phyloP scores from a whole-genome alignment of 306 rosid species.

The Mimosa bimucronata region DNA sequence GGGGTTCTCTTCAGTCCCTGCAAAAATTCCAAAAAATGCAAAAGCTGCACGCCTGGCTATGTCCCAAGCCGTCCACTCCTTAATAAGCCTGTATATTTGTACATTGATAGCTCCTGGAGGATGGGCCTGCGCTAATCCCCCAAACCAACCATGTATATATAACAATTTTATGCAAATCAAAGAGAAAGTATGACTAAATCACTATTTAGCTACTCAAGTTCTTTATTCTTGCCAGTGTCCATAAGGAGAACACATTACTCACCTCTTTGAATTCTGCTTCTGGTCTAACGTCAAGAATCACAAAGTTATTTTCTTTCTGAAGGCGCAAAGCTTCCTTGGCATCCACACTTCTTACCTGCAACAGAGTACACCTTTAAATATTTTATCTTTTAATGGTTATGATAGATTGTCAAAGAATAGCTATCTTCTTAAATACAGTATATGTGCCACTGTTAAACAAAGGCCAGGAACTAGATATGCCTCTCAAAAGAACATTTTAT shows the following conservation, averaged over 20 bases:
- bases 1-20: slow-evolving; percentile 98
- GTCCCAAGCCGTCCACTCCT: slow-evolving; percentile 99
- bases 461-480: too few species aligned
- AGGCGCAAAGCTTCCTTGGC: slow-evolving; percentile 92
- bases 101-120: slow-evolving; percentile 86
- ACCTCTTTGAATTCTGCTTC: slow-evolving; percentile 96
- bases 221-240: not conserved
- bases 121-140: slow-evolving; percentile 64
- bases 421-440: not conserved
- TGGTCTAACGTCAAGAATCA: slow-evolving; percentile 94
- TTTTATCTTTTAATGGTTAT: slow-evolving; percentile 4
- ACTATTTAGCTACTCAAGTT: slow-evolving; percentile 3
- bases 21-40: slow-evolving; percentile 93
- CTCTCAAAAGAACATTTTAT: slow-evolving; percentile 4
- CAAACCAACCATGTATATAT: slow-evolving; percentile 28
- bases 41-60: slow-evolving; percentile 97
- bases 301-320: slow-evolving; percentile 91
- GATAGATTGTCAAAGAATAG: not conserved
- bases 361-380: slow-evolving; percentile 1
- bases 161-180: not conserved
- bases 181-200: slow-evolving; percentile 5
- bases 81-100: slow-evolving; percentile 96
- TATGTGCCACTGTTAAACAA: not conserved
- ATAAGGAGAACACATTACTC: not conserved
- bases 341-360: slow-evolving; percentile 93